Evolutionary conservation across 306 rosid species (phyloP).

Genomic region (Vigna trinervia): DNA sequence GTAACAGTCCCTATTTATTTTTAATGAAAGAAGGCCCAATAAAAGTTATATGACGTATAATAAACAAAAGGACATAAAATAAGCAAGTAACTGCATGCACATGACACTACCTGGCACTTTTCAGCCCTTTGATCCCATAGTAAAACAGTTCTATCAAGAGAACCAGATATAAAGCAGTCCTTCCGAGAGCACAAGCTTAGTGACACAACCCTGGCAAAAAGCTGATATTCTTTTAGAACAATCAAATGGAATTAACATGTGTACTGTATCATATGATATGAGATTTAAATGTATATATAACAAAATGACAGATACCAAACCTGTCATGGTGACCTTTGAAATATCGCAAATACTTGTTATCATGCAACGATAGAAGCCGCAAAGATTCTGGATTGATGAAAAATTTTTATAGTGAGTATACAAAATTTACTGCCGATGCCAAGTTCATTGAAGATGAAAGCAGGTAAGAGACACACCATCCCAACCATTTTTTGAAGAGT

Average conservation of each 20-base stretch:
- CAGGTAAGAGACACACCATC: constrained; percentile 66
- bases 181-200: constrained; percentile 88
- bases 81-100: constrained; percentile 29
- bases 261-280: neutral
- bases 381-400: constrained; percentile 69
- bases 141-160: constrained; percentile 90
- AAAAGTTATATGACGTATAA: constrained; percentile 38
- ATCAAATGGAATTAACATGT: neutral
- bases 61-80: constrained; percentile 33
- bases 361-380: constrained; percentile 90
- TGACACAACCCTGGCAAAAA: constrained; percentile 76
- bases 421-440: neutral
- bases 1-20: constrained; percentile 76
- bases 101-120: constrained; percentile 81
- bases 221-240: neutral
- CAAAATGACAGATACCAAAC: constrained; percentile 47
- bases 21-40: constrained; percentile 38
- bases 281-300: constrained; percentile 17
- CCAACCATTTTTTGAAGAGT: constrained; percentile 99
- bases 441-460: constrained; percentile 22
- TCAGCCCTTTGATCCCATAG: constrained; percentile 97
- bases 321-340: constrained; percentile 99
- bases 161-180: constrained; percentile 93
- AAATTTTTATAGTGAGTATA: constrained; percentile 36
- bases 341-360: constrained; percentile 94